A percentile compares a stretch with the other conserved stretches of the same genome.
These are phyloP conservation scores for Penicillium sp. DNA, from an alignment of 2,329 filamentous ascomycete genomes.

Conservation along the genomic window DNA sequence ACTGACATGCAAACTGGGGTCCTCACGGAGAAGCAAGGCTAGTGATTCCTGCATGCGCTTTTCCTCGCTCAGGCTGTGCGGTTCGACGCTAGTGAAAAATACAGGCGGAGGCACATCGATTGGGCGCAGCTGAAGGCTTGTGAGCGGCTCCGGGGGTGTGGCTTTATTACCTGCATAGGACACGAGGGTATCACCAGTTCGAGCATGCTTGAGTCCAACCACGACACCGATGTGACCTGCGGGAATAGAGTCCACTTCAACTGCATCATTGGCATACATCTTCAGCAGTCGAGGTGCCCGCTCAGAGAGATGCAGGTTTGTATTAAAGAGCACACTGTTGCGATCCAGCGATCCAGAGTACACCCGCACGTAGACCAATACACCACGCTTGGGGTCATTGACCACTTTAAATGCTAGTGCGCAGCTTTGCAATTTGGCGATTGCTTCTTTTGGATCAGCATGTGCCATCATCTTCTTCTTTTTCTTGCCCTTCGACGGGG, in stretches of 20 bases:
- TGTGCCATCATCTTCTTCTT: slow-evolving; percentile 41
- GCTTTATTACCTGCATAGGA: slow-evolving; percentile 62
- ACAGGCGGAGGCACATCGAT: slow-evolving; percentile 89
- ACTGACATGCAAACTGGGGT: slow-evolving; percentile 81
- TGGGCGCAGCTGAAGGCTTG: slow-evolving; percentile 74
- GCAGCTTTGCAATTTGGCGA: slow-evolving; percentile 63
- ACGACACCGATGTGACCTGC: slow-evolving; percentile 93
- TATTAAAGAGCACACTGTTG: slow-evolving; percentile 77
- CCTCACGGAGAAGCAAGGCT: slow-evolving; percentile 75
- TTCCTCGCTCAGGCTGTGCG: slow-evolving; percentile 68
- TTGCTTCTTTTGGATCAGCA: slow-evolving; percentile 43
- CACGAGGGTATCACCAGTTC: slow-evolving; percentile 88
- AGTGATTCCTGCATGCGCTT: slow-evolving; percentile 73
- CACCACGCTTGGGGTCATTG: slow-evolving; percentile 76
- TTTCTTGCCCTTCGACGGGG: slow-evolving; percentile 37
- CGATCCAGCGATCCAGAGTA: slow-evolving; percentile 77
- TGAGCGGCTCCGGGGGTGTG: slow-evolving; percentile 62
- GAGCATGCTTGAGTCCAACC: slow-evolving; percentile 79
- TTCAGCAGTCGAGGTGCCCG: slow-evolving; percentile 74
- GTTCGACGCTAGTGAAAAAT: slow-evolving; percentile 92
- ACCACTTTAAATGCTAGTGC: slow-evolving; percentile 87
- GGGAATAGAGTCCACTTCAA: slow-evolving; percentile 73
- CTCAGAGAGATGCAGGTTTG: slow-evolving; percentile 73
- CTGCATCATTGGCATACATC: slow-evolving; percentile 81
- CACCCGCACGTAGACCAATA: slow-evolving; percentile 85